Conservation (phyloP, 495 filamentous ascomycete species). For the Xylaria bambusicola region DNA sequence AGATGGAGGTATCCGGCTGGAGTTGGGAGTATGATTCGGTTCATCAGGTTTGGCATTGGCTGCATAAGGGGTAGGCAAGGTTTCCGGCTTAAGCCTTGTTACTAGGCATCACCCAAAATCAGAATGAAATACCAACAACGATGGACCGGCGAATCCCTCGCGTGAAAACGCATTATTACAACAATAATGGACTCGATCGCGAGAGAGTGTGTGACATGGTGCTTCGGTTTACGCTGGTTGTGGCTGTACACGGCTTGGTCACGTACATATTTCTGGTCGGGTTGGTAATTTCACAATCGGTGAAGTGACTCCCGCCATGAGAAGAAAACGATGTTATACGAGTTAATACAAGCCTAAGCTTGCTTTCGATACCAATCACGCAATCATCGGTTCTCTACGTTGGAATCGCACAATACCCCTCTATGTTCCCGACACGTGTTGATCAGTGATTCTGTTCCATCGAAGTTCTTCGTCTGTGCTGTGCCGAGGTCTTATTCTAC, state of each 20-base stretch:
- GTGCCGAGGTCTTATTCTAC: not conserved
- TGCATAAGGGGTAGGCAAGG: conserved; percentile 57
- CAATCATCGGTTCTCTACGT: conserved; percentile 1
- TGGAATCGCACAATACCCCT: not conserved
- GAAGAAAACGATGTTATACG: conserved; percentile 17
- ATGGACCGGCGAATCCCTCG: conserved; percentile 29
- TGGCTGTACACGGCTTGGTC: conserved; percentile 8
- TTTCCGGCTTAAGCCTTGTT: conserved; percentile 46
- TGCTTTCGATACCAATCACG: conserved; percentile 14
- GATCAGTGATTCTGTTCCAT: not conserved
- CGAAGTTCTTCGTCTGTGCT: not conserved
- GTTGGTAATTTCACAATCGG: conserved; percentile 12
- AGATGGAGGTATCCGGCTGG: conserved; percentile 47
- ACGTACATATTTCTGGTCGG: conserved; percentile 13
- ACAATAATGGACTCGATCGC: conserved; percentile 17
- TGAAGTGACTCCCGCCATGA: conserved; percentile 14
- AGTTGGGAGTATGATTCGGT: conserved; percentile 58
- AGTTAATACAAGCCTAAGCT: conserved; percentile 21
- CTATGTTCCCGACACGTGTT: not conserved
- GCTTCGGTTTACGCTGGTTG: conserved; percentile 14
- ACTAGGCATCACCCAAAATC: conserved; percentile 38
- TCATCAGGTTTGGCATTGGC: conserved; percentile 47
- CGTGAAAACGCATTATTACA: conserved; percentile 21
- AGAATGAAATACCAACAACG: conserved; percentile 31
- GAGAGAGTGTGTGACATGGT: conserved; percentile 14